Percentiles rank a stretch among this genome's conserved stretches.
These are phyloP conservation scores for Coemansia sp. DNA, from an alignment of 192 early-diverging fungal genomes.

Conservation along the genomic window DNA sequence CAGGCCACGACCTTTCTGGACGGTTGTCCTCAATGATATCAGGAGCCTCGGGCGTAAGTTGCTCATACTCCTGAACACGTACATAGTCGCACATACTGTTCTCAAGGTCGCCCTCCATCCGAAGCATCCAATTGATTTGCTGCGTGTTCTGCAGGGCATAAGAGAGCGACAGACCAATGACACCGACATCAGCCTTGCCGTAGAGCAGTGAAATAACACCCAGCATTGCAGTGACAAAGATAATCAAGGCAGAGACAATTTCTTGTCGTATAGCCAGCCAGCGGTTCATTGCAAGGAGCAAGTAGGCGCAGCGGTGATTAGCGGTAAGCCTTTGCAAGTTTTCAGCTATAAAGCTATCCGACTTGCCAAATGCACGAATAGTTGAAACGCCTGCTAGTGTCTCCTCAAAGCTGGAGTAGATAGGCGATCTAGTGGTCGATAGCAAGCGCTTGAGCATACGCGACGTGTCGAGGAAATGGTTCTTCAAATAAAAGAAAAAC, in stretches of 20 bases:
- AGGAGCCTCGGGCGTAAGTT: constrained; percentile 78
- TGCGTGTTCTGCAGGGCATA: constrained; percentile 78
- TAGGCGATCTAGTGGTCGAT: constrained; percentile 68
- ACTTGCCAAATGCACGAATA: constrained; percentile 66
- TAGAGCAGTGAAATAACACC: constrained; percentile 65
- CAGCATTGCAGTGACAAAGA: constrained; percentile 77
- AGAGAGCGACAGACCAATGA: constrained; percentile 67
- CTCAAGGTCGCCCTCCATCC: constrained; percentile 87
- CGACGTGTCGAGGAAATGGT: constrained; percentile 69
- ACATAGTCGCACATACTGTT: constrained; percentile 73
- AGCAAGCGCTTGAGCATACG: constrained; percentile 81
- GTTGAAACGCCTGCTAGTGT: constrained; percentile 62
- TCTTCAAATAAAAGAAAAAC: constrained; percentile 56
- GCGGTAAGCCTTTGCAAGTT: constrained; percentile 75
- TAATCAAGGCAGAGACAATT: constrained; percentile 74
- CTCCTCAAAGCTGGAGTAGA: constrained; percentile 69
- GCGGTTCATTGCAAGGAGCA: constrained; percentile 67
- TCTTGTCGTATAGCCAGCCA: constrained; percentile 80
- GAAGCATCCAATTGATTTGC: constrained; percentile 86
- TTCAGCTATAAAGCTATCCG: constrained; percentile 64
- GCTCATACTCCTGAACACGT: constrained; percentile 81
- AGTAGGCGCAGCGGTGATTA: constrained; percentile 80
- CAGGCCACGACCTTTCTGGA: constrained; percentile 72
- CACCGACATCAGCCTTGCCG: constrained; percentile 66
- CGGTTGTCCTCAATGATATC: constrained; percentile 64